Evolutionary conservation across 257 asterid genomes (phyloP).

Genomic region (Fraxinus americana): DNA sequence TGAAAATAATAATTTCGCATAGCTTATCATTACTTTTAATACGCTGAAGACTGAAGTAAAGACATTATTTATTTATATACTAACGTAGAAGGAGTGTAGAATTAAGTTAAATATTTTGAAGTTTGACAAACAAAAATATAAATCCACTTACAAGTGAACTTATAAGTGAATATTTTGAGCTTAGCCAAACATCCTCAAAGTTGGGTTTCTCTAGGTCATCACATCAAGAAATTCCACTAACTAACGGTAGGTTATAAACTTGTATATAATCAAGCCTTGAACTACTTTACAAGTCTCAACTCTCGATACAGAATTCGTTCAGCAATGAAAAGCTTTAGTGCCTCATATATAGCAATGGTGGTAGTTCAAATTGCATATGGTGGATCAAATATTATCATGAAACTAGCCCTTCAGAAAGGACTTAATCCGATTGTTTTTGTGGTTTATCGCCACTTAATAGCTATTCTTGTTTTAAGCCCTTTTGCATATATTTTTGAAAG

Average conservation of each 20-base stretch:
- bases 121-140: too few relatives aligned
- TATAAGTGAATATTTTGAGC: too few relatives aligned
- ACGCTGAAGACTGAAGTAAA: too few relatives aligned
- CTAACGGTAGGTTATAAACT: not conserved
- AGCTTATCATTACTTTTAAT: too few relatives aligned
- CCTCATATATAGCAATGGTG: slow-evolving; percentile 24
- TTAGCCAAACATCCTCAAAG: not conserved
- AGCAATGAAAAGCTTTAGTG: not conserved
- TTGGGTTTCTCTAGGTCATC: too few relatives aligned
- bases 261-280: not conserved
- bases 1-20: too few relatives aligned
- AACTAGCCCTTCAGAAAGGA: slow-evolving; percentile 27
- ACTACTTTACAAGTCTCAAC: not conserved
- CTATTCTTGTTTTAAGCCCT: slow-evolving; percentile 22
- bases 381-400: slow-evolving; percentile 28
- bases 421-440: slow-evolving; percentile 27
- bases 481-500: slow-evolving; percentile 29
- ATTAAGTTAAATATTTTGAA: too few relatives aligned
- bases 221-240: not conserved
- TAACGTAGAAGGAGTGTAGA: too few relatives aligned
- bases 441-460: slow-evolving; percentile 25
- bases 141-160: too few relatives aligned
- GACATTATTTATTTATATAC: too few relatives aligned
- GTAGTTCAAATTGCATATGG: slow-evolving; percentile 24
- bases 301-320: not conserved